A percentile compares a stretch with the other conserved stretches of the same genome.
Evolutionary conservation across 2,329 filamentous ascomycete species (phyloP).

Genomic region (Colletotrichum sp.): DNA sequence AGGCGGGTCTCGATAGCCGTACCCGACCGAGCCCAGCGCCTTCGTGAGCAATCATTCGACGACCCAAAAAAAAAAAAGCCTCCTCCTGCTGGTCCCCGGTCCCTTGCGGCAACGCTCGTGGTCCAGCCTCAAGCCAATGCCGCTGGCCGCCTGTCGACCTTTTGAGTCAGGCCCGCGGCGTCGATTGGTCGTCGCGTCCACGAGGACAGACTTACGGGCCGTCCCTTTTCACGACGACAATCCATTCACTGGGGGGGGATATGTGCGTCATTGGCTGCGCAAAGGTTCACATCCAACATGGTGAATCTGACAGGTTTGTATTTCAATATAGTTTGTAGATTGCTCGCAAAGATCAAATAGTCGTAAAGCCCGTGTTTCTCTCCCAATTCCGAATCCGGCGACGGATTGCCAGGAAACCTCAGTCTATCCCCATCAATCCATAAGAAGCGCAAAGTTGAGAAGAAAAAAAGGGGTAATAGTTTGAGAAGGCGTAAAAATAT

Average conservation of each 20-base stretch:
- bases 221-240: neutral
- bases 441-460: neutral
- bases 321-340: neutral
- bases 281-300: neutral
- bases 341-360: neutral
- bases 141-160: neutral
- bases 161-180: neutral
- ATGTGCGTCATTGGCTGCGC: neutral
- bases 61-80: neutral
- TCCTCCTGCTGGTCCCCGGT: neutral
- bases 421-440: constrained; percentile 41
- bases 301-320: neutral
- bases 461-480: constrained; percentile 1
- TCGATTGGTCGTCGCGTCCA: neutral
- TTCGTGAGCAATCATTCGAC: neutral
- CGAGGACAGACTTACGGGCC: neutral
- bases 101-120: neutral
- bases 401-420: constrained; percentile 38
- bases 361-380: constrained; percentile 4
- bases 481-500: constrained; percentile 11
- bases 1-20: constrained; percentile 2
- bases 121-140: neutral
- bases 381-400: constrained; percentile 45
- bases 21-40: constrained; percentile 4
- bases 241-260: neutral